Evolutionary conservation across 2,329 filamentous ascomycete species (phyloP).

Genomic region (Scedosporium apiospermum): DNA sequence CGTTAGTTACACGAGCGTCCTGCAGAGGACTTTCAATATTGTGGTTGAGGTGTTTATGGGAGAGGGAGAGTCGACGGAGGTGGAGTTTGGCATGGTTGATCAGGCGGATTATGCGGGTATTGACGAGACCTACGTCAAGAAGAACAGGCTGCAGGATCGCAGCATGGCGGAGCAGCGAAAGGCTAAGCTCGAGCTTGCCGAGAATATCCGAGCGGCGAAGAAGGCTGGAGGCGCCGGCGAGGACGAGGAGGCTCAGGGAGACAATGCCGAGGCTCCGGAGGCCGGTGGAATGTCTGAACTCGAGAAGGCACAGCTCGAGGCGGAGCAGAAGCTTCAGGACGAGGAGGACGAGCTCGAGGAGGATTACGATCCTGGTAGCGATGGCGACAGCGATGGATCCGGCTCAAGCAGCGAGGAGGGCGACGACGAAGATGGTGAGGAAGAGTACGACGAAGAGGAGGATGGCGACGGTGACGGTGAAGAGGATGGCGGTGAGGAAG

Average conservation of each 20-base stretch:
- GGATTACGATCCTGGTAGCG: slow-evolving; percentile 55
- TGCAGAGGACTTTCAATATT: slow-evolving; percentile 61
- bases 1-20: slow-evolving; percentile 57
- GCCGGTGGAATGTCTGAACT: slow-evolving; percentile 34
- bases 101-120: slow-evolving; percentile 59
- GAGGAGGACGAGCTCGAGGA: slow-evolving; percentile 57
- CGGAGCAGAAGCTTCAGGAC: slow-evolving; percentile 44
- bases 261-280: slow-evolving; percentile 16
- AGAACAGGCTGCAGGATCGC: slow-evolving; percentile 52
- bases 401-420: slow-evolving; percentile 41
- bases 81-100: slow-evolving; percentile 61
- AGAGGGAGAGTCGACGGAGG: slow-evolving; percentile 39
- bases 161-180: slow-evolving; percentile 61
- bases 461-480: slow-evolving; percentile 19
- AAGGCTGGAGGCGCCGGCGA: slow-evolving; percentile 23
- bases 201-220: slow-evolving; percentile 43
- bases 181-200: slow-evolving; percentile 52
- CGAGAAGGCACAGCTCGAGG: slow-evolving; percentile 38
- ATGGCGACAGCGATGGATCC: slow-evolving; percentile 49
- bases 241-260: slow-evolving; percentile 25
- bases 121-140: slow-evolving; percentile 51
- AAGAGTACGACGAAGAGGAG: slow-evolving; percentile 25
- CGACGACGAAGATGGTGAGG: slow-evolving; percentile 39
- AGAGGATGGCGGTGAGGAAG: slow-evolving; percentile 12
- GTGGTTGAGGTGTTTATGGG: slow-evolving; percentile 47